phyloP scores from a whole-genome alignment of 805 yeast genomes.

The Ogataea polymorpha region DNA sequence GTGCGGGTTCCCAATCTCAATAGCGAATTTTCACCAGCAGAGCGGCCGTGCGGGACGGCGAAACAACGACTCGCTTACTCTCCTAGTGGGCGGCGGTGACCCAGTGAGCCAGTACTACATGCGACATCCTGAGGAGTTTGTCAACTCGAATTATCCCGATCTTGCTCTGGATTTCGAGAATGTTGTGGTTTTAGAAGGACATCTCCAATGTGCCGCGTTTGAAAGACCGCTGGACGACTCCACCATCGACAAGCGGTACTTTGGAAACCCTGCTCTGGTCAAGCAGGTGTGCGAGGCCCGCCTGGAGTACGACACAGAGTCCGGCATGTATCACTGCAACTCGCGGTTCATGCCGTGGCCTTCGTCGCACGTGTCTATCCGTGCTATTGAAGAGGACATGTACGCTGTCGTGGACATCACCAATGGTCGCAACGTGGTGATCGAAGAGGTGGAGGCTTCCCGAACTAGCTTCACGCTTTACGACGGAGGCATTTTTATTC shows the following conservation, averaged over 20 bases:
- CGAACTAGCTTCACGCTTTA: constrained; percentile 88
- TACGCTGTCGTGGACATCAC: constrained; percentile 92
- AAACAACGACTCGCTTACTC: constrained; percentile 75
- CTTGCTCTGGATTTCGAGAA: constrained; percentile 60
- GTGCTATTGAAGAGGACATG: constrained; percentile 79
- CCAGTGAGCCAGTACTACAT: constrained; percentile 87
- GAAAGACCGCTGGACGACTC: constrained; percentile 62
- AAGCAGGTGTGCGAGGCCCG: constrained; percentile 30
- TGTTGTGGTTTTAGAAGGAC: constrained; percentile 66
- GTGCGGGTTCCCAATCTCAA: constrained; percentile 89
- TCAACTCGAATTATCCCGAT: constrained; percentile 54
- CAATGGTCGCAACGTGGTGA: constrained; percentile 66
- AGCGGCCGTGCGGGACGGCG: constrained; percentile 97
- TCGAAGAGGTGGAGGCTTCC: constrained; percentile 86
- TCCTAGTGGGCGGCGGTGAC: constrained; percentile 76
- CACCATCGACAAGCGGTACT: constrained; percentile 51
- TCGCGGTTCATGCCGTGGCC: constrained; percentile 79
- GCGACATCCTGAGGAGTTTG: constrained; percentile 58
- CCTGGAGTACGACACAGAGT: constrained; percentile 39
- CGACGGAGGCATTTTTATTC: constrained; percentile 88
- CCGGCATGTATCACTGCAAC: constrained; percentile 51
- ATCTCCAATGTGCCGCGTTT: constrained; percentile 91
- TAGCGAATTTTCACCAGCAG: constrained; percentile 89
- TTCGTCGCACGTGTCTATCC: constrained; percentile 63
- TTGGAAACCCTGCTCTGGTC: constrained; percentile 38